These are phyloP conservation scores for Seminavis robusta DNA, from an alignment of 108 stramenopile species.

Conservation along the genomic window DNA sequence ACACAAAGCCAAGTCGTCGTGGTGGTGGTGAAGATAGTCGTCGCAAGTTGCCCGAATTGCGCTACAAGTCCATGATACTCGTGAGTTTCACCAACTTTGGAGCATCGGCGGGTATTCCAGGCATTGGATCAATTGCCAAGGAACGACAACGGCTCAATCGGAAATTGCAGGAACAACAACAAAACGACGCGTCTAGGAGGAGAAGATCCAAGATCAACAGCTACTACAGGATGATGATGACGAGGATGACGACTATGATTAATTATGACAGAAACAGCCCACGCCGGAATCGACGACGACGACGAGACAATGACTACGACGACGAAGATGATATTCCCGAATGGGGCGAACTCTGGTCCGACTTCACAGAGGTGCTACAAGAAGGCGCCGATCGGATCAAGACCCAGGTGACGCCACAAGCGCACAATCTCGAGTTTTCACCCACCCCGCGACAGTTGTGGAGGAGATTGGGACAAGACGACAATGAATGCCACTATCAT, in stretches of 20 bases:
- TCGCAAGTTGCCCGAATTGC: background rate
- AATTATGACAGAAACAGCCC: conserved; percentile 8
- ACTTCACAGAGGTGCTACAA: conserved; percentile 32
- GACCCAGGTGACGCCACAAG: conserved; percentile 56
- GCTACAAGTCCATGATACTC: conserved; percentile 35
- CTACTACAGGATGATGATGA: conserved; percentile 22
- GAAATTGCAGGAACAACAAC: conserved; percentile 5
- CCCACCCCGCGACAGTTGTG: conserved; percentile 76
- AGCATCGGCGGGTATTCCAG: conserved; percentile 51
- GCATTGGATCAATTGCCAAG: conserved; percentile 25
- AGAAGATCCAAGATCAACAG: background rate
- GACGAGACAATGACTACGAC: conserved; percentile 13
- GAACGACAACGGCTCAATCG: too few species aligned
- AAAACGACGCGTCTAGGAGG: background rate
- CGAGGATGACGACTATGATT: conserved; percentile 7
- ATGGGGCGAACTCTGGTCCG: conserved; percentile 62
- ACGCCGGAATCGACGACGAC: background rate
- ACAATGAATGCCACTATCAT: conserved; percentile 33
- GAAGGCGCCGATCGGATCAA: conserved; percentile 40
- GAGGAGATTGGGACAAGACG: conserved; percentile 44
- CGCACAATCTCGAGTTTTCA: conserved; percentile 64
- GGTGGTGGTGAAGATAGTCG: background rate
- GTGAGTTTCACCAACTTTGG: conserved; percentile 61
- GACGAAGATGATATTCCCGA: conserved; percentile 56
- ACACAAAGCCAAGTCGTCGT: background rate